A percentile compares a stretch with the other conserved stretches of the same genome.
phyloP scores from a whole-genome alignment of 2,329 filamentous ascomycete genomes.

The Thermochaetoides dissita region DNA sequence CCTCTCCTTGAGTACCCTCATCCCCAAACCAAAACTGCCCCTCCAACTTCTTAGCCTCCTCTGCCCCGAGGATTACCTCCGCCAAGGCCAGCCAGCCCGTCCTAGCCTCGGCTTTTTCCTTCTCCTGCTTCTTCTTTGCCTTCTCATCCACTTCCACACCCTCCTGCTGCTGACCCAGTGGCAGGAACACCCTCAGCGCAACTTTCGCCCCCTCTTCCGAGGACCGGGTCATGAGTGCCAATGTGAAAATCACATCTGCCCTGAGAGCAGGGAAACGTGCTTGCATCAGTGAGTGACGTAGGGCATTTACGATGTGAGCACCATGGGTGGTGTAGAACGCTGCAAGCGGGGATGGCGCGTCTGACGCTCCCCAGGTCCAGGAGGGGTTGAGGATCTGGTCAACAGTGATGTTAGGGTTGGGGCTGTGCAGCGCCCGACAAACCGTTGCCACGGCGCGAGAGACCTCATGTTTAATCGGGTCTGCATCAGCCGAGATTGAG shows the following conservation, averaged over 20 bases:
- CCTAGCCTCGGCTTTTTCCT: background rate
- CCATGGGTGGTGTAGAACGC: conserved; percentile 33
- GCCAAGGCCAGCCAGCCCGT: conserved; percentile 31
- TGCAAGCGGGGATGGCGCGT: conserved; percentile 10
- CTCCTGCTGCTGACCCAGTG: conserved; percentile 11
- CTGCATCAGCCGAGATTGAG: conserved; percentile 30
- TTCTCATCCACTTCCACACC: background rate
- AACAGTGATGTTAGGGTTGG: background rate
- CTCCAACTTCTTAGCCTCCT: conserved; percentile 3
- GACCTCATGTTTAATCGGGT: conserved; percentile 46
- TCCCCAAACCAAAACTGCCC: background rate
- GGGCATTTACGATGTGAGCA: conserved; percentile 24
- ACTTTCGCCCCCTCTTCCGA: conserved; percentile 30
- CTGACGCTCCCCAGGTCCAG: conserved; percentile 18
- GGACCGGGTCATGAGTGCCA: conserved; percentile 45
- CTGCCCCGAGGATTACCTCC: conserved; percentile 33
- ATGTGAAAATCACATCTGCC: conserved; percentile 48
- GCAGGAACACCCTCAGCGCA: conserved; percentile 29
- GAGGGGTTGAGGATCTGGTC: conserved; percentile 6
- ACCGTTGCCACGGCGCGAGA: conserved; percentile 38
- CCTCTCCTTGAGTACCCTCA: conserved; percentile 1
- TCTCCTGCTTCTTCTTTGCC: background rate
- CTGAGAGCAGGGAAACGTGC: conserved; percentile 43
- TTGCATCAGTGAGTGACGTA: conserved; percentile 42
- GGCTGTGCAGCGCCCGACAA: conserved; percentile 40